phyloP scores from a whole-genome alignment of 2,329 filamentous ascomycete species.

The Dendryphion nanum region DNA sequence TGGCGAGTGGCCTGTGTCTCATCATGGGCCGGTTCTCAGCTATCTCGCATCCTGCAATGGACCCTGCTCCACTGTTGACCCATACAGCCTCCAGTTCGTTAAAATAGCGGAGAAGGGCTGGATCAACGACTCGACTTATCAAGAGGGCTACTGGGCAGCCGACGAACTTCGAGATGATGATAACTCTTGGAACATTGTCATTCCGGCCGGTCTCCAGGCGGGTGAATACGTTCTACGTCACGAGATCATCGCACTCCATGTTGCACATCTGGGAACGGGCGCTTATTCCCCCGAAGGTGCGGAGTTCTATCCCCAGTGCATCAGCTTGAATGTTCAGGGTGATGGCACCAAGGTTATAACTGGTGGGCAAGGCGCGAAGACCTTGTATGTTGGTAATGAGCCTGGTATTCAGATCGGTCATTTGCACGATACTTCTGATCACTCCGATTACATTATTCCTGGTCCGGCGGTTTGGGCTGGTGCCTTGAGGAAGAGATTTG shows the following conservation, averaged over 20 bases:
- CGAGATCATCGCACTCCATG: constrained; percentile 48
- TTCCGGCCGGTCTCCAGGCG: constrained; percentile 40
- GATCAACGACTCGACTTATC: constrained; percentile 9
- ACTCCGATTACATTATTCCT: constrained; percentile 23
- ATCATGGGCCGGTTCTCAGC: constrained; percentile 30
- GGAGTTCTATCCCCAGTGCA: constrained; percentile 52
- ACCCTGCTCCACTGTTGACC: constrained; percentile 18
- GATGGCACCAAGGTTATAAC: constrained; percentile 35
- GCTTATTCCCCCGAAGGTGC: constrained; percentile 43
- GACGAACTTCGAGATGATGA: constrained; percentile 39
- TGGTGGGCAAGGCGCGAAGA: constrained; percentile 33
- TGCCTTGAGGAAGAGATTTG: too few relatives aligned
- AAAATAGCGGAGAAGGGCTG: constrained; percentile 26
- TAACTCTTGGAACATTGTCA: constrained; percentile 41
- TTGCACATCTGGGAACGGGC: constrained; percentile 30
- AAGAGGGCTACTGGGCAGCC: constrained; percentile 24
- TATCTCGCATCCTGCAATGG: constrained; percentile 28
- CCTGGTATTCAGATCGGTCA: constrained; percentile 40
- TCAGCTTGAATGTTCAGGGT: constrained; percentile 47
- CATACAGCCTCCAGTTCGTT: constrained; percentile 23
- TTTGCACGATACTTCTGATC: constrained; percentile 15
- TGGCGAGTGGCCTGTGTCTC: constrained; percentile 19
- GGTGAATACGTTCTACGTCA: constrained; percentile 53
- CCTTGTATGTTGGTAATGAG: constrained; percentile 40
- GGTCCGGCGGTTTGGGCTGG: constrained; percentile 24